Evolutionary conservation across 2,329 filamentous ascomycete genomes (phyloP).

Genomic region (Plectosphaerella cucumerina): DNA sequence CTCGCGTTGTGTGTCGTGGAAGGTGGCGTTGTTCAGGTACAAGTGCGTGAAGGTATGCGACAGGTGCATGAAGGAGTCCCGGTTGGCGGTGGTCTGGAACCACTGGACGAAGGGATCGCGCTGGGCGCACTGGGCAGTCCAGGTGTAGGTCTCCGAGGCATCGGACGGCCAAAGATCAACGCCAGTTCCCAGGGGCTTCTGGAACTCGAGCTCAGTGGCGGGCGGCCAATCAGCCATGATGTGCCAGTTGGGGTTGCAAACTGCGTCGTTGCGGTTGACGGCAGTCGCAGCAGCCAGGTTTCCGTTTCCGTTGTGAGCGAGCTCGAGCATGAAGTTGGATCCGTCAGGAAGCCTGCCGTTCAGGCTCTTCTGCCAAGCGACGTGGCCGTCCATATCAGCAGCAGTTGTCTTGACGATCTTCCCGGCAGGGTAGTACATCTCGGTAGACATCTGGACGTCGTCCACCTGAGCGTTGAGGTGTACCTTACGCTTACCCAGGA

Average conservation of each 20-base stretch:
- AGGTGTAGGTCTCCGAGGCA: conserved; percentile 46
- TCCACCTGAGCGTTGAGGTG: conserved; percentile 56
- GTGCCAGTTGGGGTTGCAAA: conserved; percentile 33
- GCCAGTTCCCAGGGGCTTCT: conserved; percentile 45
- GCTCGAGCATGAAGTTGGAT: conserved; percentile 47
- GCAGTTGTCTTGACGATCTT: conserved; percentile 43
- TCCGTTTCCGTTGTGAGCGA: conserved; percentile 47
- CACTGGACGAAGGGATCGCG: conserved; percentile 48
- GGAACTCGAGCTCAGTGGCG: conserved; percentile 39
- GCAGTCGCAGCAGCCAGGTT: conserved; percentile 49
- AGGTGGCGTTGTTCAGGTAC: conserved; percentile 56
- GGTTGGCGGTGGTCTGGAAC: conserved; percentile 44
- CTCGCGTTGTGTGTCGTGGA: conserved; percentile 50
- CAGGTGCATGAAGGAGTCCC: conserved; percentile 52
- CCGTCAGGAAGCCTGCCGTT: conserved; percentile 45
- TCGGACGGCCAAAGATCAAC: conserved; percentile 40
- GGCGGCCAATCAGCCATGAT: conserved; percentile 41
- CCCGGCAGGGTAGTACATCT: conserved; percentile 44
- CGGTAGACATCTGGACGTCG: conserved; percentile 54
- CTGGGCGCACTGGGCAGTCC: conserved; percentile 43
- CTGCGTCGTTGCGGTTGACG: conserved; percentile 33
- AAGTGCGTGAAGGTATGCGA: conserved; percentile 61
- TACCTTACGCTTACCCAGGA: conserved; percentile 49
- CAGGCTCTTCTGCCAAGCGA: conserved; percentile 34
- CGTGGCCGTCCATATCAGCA: conserved; percentile 40